A percentile compares a stretch with the other conserved stretches of the same genome.
Evolutionary conservation across 306 rosid genomes (phyloP).

Genomic region (Rosa multiflora): DNA sequence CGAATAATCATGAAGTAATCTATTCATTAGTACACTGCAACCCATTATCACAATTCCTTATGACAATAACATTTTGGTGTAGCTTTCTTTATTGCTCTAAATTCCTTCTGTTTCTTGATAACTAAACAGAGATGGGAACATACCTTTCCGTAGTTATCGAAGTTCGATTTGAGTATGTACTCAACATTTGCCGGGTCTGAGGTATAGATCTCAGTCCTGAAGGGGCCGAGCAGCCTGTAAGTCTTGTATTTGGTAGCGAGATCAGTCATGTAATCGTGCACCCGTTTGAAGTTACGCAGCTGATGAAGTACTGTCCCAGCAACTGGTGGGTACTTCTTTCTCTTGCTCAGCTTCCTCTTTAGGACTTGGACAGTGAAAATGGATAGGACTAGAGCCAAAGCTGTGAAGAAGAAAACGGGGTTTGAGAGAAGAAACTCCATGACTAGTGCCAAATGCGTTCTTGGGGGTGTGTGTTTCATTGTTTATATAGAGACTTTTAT

Average conservation of each 20-base stretch:
- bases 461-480: background rate
- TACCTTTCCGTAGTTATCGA: slow-evolving; percentile 86
- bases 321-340: slow-evolving; percentile 58
- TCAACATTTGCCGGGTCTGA: slow-evolving; percentile 71
- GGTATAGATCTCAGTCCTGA: slow-evolving; percentile 69
- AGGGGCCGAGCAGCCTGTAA: slow-evolving; percentile 59
- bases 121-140: background rate
- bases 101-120: background rate
- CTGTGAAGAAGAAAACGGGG: slow-evolving; percentile 31
- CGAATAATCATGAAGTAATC: background rate
- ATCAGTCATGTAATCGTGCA: slow-evolving; percentile 81
- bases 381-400: slow-evolving; percentile 31
- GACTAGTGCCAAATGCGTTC: background rate
- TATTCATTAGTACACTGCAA: background rate
- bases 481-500: background rate
- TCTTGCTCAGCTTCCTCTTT: slow-evolving; percentile 21
- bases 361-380: slow-evolving; percentile 28
- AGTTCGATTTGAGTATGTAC: slow-evolving; percentile 78
- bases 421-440: slow-evolving; percentile 46
- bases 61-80: background rate
- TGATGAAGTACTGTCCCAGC: slow-evolving; percentile 73
- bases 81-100: background rate
- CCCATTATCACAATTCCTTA: background rate
- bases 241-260: slow-evolving; percentile 68
- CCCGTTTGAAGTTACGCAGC: slow-evolving; percentile 58